These are phyloP conservation scores for Oxytropis ochrocephala DNA, from an alignment of 306 rosid genomes.

Conservation along the genomic window DNA sequence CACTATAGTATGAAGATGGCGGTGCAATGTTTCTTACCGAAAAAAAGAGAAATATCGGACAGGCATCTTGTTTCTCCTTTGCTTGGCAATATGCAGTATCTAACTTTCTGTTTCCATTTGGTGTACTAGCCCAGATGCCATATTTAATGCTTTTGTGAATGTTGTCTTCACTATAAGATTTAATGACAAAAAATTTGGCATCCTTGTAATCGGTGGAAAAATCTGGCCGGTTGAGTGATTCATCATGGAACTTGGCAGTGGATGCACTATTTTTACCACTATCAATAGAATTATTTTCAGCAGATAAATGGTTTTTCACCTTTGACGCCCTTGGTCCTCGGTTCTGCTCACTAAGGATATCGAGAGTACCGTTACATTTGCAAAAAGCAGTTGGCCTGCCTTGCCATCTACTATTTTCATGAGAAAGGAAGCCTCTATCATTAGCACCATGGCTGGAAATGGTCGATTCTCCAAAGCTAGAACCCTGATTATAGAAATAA, in stretches of 20 bases:
- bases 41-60: constrained; percentile 65
- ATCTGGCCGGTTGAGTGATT: constrained; percentile 49
- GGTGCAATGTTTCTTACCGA: constrained; percentile 42
- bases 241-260: constrained; percentile 40
- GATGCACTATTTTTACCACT: constrained; percentile 30
- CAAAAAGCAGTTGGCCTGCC: constrained; percentile 47
- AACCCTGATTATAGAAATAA: constrained; percentile 52
- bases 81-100: constrained; percentile 75
- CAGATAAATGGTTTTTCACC: constrained; percentile 47
- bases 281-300: constrained; percentile 49
- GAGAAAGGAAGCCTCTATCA: constrained; percentile 47
- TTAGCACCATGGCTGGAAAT: constrained; percentile 25
- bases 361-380: constrained; percentile 65
- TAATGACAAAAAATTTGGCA: constrained; percentile 73
- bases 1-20: not conserved
- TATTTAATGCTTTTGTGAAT: constrained; percentile 89
- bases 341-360: constrained; percentile 73
- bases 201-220: constrained; percentile 63
- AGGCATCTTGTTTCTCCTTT: constrained; percentile 59
- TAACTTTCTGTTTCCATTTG: constrained; percentile 79
- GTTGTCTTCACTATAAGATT: constrained; percentile 87
- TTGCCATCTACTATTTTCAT: constrained; percentile 53
- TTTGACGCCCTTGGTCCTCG: constrained; percentile 86
- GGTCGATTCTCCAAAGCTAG: constrained; percentile 46
- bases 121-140: constrained; percentile 91